These are phyloP conservation scores for Candida methanosorbosa DNA, from an alignment of 805 yeast genomes.

Conservation along the genomic window DNA sequence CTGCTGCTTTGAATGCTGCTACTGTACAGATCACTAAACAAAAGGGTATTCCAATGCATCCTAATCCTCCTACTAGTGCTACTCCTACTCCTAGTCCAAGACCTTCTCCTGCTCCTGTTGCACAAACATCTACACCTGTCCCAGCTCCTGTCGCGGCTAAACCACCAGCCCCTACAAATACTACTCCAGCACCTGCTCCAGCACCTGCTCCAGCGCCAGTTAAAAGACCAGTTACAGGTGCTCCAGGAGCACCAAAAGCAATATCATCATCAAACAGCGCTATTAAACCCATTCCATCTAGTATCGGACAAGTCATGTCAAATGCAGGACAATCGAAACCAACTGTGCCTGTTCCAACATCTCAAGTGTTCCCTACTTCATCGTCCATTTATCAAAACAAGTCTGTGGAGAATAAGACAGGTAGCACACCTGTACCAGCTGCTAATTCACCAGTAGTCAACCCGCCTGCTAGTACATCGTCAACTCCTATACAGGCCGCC, in stretches of 20 bases:
- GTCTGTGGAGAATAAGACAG: too few relatives aligned
- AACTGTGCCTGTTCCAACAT: too few relatives aligned
- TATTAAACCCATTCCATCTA: too few relatives aligned
- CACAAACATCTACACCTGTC: neutral
- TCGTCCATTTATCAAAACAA: too few relatives aligned
- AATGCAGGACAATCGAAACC: too few relatives aligned
- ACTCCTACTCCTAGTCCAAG: slow-evolving; percentile 5
- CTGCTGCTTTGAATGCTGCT: slow-evolving; percentile 75
- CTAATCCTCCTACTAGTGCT: slow-evolving; percentile 5
- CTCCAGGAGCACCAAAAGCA: slow-evolving; percentile 6
- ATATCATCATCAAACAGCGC: too few relatives aligned
- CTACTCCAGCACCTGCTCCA: slow-evolving; percentile 1
- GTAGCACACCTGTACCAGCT: too few relatives aligned
- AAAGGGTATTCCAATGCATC: slow-evolving; percentile 28
- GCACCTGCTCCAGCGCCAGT: slow-evolving; percentile 5
- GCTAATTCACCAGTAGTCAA: too few relatives aligned
- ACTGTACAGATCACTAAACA: slow-evolving; percentile 54
- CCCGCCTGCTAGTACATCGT: too few relatives aligned
- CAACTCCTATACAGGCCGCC: too few relatives aligned
- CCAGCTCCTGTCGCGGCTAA: slow-evolving; percentile 14
- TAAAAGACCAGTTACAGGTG: slow-evolving; percentile 9
- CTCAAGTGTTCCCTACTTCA: too few relatives aligned
- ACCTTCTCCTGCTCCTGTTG: slow-evolving; percentile 22
- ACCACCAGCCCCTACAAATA: slow-evolving; percentile 4
- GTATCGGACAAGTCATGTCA: too few relatives aligned